These are phyloP conservation scores for Xylaria palmicola DNA, from an alignment of 495 filamentous ascomycete genomes.

Conservation along the genomic window DNA sequence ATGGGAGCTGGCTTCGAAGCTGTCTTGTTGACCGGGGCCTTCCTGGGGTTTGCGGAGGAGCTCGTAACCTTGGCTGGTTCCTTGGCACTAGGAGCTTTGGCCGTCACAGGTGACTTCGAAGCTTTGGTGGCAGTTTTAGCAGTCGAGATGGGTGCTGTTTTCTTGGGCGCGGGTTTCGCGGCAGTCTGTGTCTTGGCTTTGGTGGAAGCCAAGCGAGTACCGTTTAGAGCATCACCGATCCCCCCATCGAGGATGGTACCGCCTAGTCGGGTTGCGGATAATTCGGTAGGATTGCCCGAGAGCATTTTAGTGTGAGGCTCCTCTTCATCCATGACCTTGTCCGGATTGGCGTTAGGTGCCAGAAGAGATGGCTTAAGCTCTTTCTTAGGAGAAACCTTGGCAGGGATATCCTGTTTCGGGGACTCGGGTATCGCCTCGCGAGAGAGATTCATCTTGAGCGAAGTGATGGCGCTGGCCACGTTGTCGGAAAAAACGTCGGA, in stretches of 20 bases:
- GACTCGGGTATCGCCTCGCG: constrained; percentile 38
- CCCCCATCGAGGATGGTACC: constrained; percentile 16
- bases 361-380: constrained; percentile 19
- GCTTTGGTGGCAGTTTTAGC: constrained; percentile 37
- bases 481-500: constrained; percentile 32
- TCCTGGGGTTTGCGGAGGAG: constrained; percentile 33
- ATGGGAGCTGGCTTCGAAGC: constrained; percentile 34
- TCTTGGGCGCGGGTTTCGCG: constrained; percentile 23
- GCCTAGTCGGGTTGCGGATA: constrained; percentile 19
- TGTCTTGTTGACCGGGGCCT: constrained; percentile 18
- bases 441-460: constrained; percentile 31
- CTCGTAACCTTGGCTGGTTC: constrained; percentile 30
- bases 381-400: constrained; percentile 19
- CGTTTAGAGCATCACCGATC: constrained; percentile 13
- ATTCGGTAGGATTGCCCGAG: constrained; percentile 27
- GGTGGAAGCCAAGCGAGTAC: constrained; percentile 12
- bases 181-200: constrained; percentile 19
- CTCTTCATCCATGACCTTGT: constrained; percentile 32
- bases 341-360: constrained; percentile 30
- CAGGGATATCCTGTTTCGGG: constrained; percentile 21
- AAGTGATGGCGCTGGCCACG: constrained; percentile 25
- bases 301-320: constrained; percentile 26
- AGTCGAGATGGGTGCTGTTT: constrained; percentile 32
- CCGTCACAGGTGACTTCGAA: constrained; percentile 37
- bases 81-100: constrained; percentile 34